Base-by-base conservation (phyloP, 495 filamentous ascomycete species). In the Penicillium riverlandense region DNA sequence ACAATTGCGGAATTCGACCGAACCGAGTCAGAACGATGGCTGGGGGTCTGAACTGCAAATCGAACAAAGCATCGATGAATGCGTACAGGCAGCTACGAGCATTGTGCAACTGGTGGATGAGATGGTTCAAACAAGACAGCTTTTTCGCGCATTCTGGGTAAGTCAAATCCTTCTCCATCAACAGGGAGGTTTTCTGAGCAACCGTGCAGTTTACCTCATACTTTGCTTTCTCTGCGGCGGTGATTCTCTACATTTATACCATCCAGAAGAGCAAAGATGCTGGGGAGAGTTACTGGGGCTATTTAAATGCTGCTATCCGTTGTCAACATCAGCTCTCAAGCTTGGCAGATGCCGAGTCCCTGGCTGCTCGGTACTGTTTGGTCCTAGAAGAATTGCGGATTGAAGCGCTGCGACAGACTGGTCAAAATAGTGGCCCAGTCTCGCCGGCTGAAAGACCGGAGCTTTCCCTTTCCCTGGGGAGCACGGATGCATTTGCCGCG, bases 111-210 rank as follows among this genome's bases (percentile, higher is more conserved):
- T 16, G 15, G 15, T 16, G 15, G 15, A 16, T 28, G 40, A 43
- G 6, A 43, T 43, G 11, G 35, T 32, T 9, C 30, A 43, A 35
- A 35, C 30, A 8, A 29, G 40, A 9, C 40, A 43, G 28, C 32
- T 43, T n/a, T 43, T 34, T 11, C 40, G 40, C 8, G 40, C 40
- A 22, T 43, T 43, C 28, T 43, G 40, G 40, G 40, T 43, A n/a
- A 11, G 40, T 43, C 15, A 16, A 16, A 1, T 16, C 15, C 15
- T 16, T 16, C 15, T 16, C 15, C 15, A 4, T 16, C 15, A 16
- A 1, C 15, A 16, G 1, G 1, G 15, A 16, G 4, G 15, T 1
- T 16, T 16, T 1, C 15, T 16, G 15, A 3, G 11, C 7, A 2
- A 41, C 11, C 15, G 8, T 12, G n/a, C 32, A 43, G 40, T 34